These are phyloP conservation scores for Albophoma yamanashiensis DNA, from an alignment of 2,329 filamentous ascomycete genomes.

Conservation along the genomic window DNA sequence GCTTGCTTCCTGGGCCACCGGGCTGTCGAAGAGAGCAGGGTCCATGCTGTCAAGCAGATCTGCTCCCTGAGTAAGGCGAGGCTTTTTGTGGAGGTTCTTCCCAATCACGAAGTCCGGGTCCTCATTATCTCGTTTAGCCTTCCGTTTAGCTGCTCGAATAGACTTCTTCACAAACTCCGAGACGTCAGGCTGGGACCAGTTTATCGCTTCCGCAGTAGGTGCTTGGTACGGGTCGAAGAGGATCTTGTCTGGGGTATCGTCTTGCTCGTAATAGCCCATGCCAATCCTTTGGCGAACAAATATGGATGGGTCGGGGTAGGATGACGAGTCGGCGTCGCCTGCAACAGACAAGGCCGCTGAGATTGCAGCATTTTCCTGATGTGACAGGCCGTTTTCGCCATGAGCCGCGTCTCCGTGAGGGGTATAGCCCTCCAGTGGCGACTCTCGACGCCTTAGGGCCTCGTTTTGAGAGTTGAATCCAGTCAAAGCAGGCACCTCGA, in stretches of 20 bases:
- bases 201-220: slow-evolving; percentile 33
- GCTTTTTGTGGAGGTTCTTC: slow-evolving; percentile 32
- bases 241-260: slow-evolving; percentile 46
- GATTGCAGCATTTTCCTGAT: slow-evolving; percentile 1
- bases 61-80: slow-evolving; percentile 14
- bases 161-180: slow-evolving; percentile 46
- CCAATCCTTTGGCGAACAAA: slow-evolving; percentile 40
- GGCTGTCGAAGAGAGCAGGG: slow-evolving; percentile 36
- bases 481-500: slow-evolving; percentile 2
- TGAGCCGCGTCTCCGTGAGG: slow-evolving; percentile 3
- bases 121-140: slow-evolving; percentile 40
- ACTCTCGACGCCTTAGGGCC: slow-evolving; percentile 13
- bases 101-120: slow-evolving; percentile 41
- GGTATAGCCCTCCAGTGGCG: slow-evolving; percentile 1
- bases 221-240: slow-evolving; percentile 48
- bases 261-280: slow-evolving; percentile 51
- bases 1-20: slow-evolving; percentile 8
- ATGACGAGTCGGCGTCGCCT: slow-evolving; percentile 18
- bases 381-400: slow-evolving; percentile 3
- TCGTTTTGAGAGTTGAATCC: slow-evolving; percentile 22
- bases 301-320: slow-evolving; percentile 39
- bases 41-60: slow-evolving; percentile 34
- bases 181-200: slow-evolving; percentile 32
- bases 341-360: slow-evolving; percentile 11
- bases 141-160: slow-evolving; percentile 40